These are phyloP conservation scores for Tolypocladium ophioglossoides DNA, from an alignment of 2,329 filamentous ascomycete species.

Conservation along the genomic window DNA sequence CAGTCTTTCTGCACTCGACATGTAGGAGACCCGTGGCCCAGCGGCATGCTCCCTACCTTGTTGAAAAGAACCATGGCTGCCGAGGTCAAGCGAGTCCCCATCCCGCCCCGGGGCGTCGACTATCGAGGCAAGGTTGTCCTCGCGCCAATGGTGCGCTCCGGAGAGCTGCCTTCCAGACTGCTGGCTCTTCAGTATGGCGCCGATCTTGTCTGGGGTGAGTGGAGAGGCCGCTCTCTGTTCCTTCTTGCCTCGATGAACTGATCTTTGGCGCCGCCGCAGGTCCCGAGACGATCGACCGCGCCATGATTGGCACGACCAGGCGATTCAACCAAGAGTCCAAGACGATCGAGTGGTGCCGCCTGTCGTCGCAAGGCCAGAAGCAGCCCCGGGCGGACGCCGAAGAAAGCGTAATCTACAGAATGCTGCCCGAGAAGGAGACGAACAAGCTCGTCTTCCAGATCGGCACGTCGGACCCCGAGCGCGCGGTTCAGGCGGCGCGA, in stretches of 20 bases:
- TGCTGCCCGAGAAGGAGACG: conserved; percentile 69
- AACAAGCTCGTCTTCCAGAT: conserved; percentile 80
- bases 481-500: conserved; percentile 74
- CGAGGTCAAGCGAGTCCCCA: conserved; percentile 59
- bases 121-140: conserved; percentile 91
- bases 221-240: not conserved
- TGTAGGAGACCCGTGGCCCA: conserved; percentile 4
- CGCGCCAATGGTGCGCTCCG: conserved; percentile 96
- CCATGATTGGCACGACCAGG: conserved; percentile 79
- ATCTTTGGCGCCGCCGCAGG: conserved; percentile 36
- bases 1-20: conserved; percentile 1
- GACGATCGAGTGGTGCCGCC: conserved; percentile 76
- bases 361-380: conserved; percentile 59
- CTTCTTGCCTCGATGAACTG: not conserved
- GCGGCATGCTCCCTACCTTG: conserved; percentile 20
- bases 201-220: conserved; percentile 84
- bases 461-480: conserved; percentile 72
- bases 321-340: conserved; percentile 64
- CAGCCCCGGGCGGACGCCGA: conserved; percentile 40
- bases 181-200: conserved; percentile 89
- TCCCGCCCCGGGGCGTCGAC: conserved; percentile 81
- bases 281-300: conserved; percentile 86
- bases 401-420: conserved; percentile 69
- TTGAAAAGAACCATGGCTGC: conserved; percentile 47
- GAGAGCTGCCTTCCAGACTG: conserved; percentile 83